Evolutionary conservation across 2,329 filamentous ascomycete genomes (phyloP).

Genomic region (Scopulariopsis brevicaulis): DNA sequence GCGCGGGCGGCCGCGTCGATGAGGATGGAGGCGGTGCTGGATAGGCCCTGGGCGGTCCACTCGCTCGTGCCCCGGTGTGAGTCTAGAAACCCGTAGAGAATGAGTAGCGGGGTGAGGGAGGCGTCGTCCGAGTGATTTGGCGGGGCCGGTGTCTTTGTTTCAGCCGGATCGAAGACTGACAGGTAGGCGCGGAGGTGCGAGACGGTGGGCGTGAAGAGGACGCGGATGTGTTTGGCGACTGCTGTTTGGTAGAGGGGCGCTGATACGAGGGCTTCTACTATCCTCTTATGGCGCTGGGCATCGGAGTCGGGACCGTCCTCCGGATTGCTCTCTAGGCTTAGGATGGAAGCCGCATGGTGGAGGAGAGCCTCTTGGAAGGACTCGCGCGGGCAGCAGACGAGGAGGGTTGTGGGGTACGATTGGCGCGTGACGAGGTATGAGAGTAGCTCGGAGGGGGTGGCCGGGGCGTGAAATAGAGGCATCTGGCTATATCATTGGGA

Average conservation of each 20-base stretch:
- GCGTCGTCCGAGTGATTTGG: slow-evolving; percentile 12
- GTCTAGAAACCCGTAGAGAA: slow-evolving; percentile 54
- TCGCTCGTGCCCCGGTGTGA: slow-evolving; percentile 59
- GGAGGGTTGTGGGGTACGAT: slow-evolving; percentile 47
- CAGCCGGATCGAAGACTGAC: slow-evolving; percentile 34
- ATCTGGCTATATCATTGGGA: not conserved
- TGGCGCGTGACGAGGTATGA: slow-evolving; percentile 48
- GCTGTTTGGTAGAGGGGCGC: slow-evolving; percentile 60
- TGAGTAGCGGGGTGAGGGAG: slow-evolving; percentile 27
- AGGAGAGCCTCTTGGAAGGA: slow-evolving; percentile 53
- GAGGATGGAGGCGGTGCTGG: slow-evolving; percentile 47
- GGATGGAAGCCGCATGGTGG: slow-evolving; percentile 27
- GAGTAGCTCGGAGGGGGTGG: slow-evolving; percentile 50
- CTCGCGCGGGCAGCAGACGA: slow-evolving; percentile 57
- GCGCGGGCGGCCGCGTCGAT: slow-evolving; percentile 46
- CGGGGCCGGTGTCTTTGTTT: slow-evolving; percentile 24
- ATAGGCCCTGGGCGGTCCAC: slow-evolving; percentile 65
- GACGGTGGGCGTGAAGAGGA: slow-evolving; percentile 65
- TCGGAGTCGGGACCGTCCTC: not conserved
- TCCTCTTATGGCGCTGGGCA: not conserved
- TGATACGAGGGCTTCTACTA: slow-evolving; percentile 30
- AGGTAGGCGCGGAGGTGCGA: slow-evolving; percentile 70
- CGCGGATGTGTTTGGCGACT: slow-evolving; percentile 54
- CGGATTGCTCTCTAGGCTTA: not conserved
- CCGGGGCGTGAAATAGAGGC: slow-evolving; percentile 37